Percentiles rank a stretch among this genome's conserved stretches.
Evolutionary conservation across 169 alveolate genomes (phyloP).

Genomic region (Cryptosporidium ryanae): DNA sequence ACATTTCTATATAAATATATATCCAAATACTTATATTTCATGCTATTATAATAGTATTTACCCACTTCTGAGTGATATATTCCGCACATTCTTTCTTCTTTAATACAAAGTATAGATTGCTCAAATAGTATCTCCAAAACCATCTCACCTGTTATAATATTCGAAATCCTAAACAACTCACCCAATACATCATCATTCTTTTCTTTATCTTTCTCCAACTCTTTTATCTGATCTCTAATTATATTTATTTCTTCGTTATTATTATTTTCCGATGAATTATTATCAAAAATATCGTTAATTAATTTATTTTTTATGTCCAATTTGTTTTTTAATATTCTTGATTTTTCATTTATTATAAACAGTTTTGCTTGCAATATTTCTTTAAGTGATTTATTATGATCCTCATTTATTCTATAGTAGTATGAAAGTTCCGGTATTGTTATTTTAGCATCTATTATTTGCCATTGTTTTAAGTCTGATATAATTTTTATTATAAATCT

Average conservation of each 20-base stretch:
- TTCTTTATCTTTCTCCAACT: not conserved
- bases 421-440: slow-evolving; percentile 53
- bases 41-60: slow-evolving; percentile 13
- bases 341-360: slow-evolving; percentile 9
- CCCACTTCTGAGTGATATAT: slow-evolving; percentile 28
- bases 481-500: slow-evolving; percentile 30
- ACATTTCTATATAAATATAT: slow-evolving; percentile 20
- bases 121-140: slow-evolving; percentile 33
- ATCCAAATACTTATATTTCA: slow-evolving; percentile 39
- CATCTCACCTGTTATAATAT: slow-evolving; percentile 39
- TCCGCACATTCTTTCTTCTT: slow-evolving; percentile 55
- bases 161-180: slow-evolving; percentile 20
- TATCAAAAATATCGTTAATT: not conserved
- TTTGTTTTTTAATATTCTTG: not conserved
- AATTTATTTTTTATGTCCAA: not conserved
- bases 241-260: not conserved
- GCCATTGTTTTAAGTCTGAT: slow-evolving; percentile 63
- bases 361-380: slow-evolving; percentile 40
- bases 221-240: not conserved
- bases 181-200: slow-evolving; percentile 28
- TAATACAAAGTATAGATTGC: slow-evolving; percentile 40
- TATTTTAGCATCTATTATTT: slow-evolving; percentile 64
- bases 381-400: slow-evolving; percentile 35
- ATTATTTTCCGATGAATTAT: not conserved
- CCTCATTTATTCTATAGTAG: slow-evolving; percentile 18